A percentile compares a stretch with the other conserved stretches of the same genome.
Evolutionary conservation across 208 protist genomes (phyloP).

Genomic region (Wallacemonas sp.): DNA sequence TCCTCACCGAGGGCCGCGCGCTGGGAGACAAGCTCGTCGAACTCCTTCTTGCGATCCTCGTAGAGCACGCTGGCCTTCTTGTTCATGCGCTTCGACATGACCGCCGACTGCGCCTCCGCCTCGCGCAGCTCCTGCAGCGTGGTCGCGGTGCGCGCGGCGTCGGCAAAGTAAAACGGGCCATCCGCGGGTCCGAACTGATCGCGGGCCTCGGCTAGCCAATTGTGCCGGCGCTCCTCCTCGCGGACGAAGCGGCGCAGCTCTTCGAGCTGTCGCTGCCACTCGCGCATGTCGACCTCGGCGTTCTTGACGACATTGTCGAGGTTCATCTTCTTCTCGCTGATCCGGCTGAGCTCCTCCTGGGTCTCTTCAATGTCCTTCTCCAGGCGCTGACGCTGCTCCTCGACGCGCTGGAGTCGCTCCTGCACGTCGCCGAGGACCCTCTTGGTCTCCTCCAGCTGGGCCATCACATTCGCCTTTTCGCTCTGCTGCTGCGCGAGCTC

Average conservation of each 20-base stretch:
- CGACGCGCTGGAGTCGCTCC: constrained; percentile 32
- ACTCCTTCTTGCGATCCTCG: constrained; percentile 96
- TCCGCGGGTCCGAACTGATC: constrained; percentile 45
- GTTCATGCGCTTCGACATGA: constrained; percentile 87
- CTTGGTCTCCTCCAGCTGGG: constrained; percentile 36
- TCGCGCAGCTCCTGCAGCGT: constrained; percentile 78
- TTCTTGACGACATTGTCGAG: constrained; percentile 77
- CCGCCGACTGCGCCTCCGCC: constrained; percentile 65
- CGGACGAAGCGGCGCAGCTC: constrained; percentile 47
- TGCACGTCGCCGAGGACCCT: constrained; percentile 50
- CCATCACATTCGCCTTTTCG: constrained; percentile 32
- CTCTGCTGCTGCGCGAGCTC: constrained; percentile 56
- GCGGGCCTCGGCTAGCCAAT: constrained; percentile 54
- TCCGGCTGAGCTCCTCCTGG: constrained; percentile 66
- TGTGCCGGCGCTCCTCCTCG: constrained; percentile 67
- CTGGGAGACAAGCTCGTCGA: constrained; percentile 96
- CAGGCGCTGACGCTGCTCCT: constrained; percentile 56
- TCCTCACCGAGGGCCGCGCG: constrained; percentile 93
- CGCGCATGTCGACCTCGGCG: constrained; percentile 76
- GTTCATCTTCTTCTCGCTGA: constrained; percentile 55
- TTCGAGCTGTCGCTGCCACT: constrained; percentile 47
- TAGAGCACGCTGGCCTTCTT: constrained; percentile 95
- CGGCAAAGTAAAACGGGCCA: constrained; percentile 69
- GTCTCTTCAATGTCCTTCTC: constrained; percentile 83
- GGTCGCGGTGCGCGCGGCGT: constrained; percentile 52